A percentile compares a stretch with the other conserved stretches of the same genome.
phyloP scores from a whole-genome alignment of 768 basidiomycete genomes.

The Boletus reticulatus region DNA sequence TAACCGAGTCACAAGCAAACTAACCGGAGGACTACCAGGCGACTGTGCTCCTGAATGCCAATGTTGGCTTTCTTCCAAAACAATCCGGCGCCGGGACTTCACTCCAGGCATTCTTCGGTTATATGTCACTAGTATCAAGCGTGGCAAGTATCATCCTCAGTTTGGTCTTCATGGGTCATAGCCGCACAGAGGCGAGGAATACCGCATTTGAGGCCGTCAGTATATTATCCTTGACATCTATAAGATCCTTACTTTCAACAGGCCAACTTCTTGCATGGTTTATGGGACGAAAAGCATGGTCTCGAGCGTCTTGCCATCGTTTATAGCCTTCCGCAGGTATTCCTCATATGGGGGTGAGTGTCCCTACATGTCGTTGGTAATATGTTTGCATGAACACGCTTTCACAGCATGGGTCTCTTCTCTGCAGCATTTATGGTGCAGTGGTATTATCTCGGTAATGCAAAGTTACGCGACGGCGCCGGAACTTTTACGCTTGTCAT shows the following conservation, averaged over 20 bases:
- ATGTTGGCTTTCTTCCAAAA: slow-evolving; percentile 61
- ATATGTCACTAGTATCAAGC: slow-evolving; percentile 42
- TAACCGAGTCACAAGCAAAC: background rate
- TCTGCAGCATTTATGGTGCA: slow-evolving; percentile 23
- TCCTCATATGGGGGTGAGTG: slow-evolving; percentile 61
- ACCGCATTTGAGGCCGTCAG: slow-evolving; percentile 38
- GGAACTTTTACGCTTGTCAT: slow-evolving; percentile 30
- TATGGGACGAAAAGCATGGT: slow-evolving; percentile 33
- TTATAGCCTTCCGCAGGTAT: slow-evolving; percentile 53
- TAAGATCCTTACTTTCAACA: slow-evolving; percentile 3
- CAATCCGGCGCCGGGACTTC: slow-evolving; percentile 32
- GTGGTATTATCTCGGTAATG: slow-evolving; percentile 17
- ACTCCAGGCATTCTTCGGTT: slow-evolving; percentile 39
- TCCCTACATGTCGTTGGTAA: background rate
- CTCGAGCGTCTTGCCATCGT: slow-evolving; percentile 51
- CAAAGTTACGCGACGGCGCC: slow-evolving; percentile 21
- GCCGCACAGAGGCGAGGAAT: slow-evolving; percentile 32
- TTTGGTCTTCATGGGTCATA: slow-evolving; percentile 44
- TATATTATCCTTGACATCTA: background rate
- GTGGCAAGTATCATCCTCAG: slow-evolving; percentile 43
- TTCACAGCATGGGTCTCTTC: slow-evolving; percentile 28
- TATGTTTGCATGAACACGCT: background rate
- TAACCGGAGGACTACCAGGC: slow-evolving; percentile 33
- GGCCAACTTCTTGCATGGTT: slow-evolving; percentile 13
- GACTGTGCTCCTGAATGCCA: slow-evolving; percentile 56